Percentiles rank a stretch among this genome's conserved stretches.
Conservation (phyloP, 768 basidiomycete genomes). For the Flagelloscypha sp. region DNA sequence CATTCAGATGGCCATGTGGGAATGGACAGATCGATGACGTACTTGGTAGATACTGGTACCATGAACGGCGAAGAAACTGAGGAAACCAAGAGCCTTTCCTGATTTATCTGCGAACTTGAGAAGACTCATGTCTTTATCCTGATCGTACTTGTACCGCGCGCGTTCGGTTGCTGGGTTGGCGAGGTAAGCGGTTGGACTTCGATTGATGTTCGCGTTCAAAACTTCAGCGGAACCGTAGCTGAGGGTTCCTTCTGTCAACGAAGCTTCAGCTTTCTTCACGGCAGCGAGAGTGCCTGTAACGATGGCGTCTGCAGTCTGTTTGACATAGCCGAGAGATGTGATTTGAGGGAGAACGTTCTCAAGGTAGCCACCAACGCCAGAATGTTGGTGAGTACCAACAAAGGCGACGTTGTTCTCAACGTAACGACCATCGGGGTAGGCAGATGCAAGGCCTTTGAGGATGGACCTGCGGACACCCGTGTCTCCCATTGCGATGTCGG, state of each 20-base stretch:
- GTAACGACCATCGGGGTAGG: slow-evolving; percentile 60
- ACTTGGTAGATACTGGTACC: slow-evolving; percentile 77
- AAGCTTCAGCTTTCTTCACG: slow-evolving; percentile 58
- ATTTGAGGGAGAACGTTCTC: slow-evolving; percentile 74
- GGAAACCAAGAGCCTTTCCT: slow-evolving; percentile 54
- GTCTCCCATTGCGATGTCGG: slow-evolving; percentile 81
- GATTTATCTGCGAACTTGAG: slow-evolving; percentile 53
- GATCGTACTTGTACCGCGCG: slow-evolving; percentile 57
- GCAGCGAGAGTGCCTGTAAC: slow-evolving; percentile 61
- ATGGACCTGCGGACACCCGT: slow-evolving; percentile 66
- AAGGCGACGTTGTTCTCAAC: slow-evolving; percentile 66
- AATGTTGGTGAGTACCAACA: slow-evolving; percentile 46
- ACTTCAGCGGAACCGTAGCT: slow-evolving; percentile 64
- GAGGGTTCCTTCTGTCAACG: slow-evolving; percentile 50
- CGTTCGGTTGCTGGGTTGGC: slow-evolving; percentile 69
- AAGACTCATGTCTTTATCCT: slow-evolving; percentile 67
- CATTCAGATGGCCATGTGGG: neutral
- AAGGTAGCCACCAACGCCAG: slow-evolving; percentile 72
- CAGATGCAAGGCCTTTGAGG: slow-evolving; percentile 43
- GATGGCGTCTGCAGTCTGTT: slow-evolving; percentile 64
- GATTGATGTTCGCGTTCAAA: slow-evolving; percentile 61
- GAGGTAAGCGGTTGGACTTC: slow-evolving; percentile 68
- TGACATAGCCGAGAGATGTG: slow-evolving; percentile 66
- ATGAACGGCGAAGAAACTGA: slow-evolving; percentile 74
- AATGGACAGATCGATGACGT: slow-evolving; percentile 4